phyloP scores from a whole-genome alignment of 371 early-diverging fungal species.

The Circinella minor region DNA sequence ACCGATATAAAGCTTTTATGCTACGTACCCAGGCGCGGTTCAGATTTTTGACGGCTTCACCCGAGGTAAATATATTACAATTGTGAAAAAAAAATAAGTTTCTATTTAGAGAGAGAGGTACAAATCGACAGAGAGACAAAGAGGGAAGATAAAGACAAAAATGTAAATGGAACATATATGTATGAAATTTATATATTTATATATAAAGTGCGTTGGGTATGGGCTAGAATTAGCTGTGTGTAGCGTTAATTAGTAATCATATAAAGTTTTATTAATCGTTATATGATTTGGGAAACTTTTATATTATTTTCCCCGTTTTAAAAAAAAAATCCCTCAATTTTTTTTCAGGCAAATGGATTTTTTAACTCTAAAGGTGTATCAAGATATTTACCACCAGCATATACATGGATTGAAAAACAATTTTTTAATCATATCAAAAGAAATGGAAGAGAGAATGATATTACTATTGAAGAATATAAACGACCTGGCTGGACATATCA shows the following conservation, averaged over 20 bases:
- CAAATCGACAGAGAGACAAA: too few species aligned
- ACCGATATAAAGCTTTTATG: constrained; percentile 65
- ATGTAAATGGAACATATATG: too few species aligned
- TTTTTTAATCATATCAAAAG: constrained; percentile 57
- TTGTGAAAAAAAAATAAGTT: neutral
- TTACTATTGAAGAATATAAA: constrained; percentile 73
- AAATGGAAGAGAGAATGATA: constrained; percentile 44
- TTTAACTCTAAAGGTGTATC: constrained; percentile 87
- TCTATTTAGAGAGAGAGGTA: neutral
- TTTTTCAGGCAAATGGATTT: constrained; percentile 89
- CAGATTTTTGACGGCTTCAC: constrained; percentile 83
- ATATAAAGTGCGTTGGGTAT: too few species aligned
- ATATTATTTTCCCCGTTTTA: too few species aligned
- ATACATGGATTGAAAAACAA: constrained; percentile 76
- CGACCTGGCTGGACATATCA: constrained; percentile 92
- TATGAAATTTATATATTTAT: too few species aligned
- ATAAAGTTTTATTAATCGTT: too few species aligned
- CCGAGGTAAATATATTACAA: constrained; percentile 60
- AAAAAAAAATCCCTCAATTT: neutral
- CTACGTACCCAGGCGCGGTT: constrained; percentile 62
- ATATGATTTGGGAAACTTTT: too few species aligned
- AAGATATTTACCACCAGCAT: constrained; percentile 86
- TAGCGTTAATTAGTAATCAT: too few species aligned
- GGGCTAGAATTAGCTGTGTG: too few species aligned
- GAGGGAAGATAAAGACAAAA: too few species aligned